Base-by-base conservation (phyloP, 2,329 filamentous ascomycete genomes). In the Cytospora paraplurivora region DNA sequence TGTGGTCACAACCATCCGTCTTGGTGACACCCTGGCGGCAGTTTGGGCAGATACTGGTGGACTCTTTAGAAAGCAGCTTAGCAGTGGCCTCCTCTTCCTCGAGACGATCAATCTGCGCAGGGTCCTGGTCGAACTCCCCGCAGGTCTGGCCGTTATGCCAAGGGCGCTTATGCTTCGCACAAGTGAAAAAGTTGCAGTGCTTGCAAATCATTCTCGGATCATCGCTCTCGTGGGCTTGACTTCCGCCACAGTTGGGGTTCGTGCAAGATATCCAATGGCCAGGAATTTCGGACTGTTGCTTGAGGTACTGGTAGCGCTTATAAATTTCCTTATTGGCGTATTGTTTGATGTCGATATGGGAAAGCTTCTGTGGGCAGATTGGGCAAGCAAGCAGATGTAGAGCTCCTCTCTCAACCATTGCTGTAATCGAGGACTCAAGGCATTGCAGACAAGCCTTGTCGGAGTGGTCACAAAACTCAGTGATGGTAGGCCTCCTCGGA, bases 231-330 rank as follows among this genome's bases (percentile, higher is more conserved):
- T 63, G 64, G 4, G 62, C 50, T 32, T 66, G 64, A 10, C 64
- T 63, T 27, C 56, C 61, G 3, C 64, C 64, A 35, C 64, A 66
- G 2, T 17, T 38, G 19, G 64, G 53, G 19, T 60, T 63, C 13
- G 57, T 66, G n/a, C 64, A 66, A 15, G 64, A 66, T 19, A 66
- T 66, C 15, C 56, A 66, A 41, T 66, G 64, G n/a, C 64, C 57
- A 0, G 64, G 61, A 11, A 63, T 66, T 53, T 61, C 44, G 27
- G 64, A 63, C 53, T 66, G 61, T 34, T 57, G 38, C 34, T 64
- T 64, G 4, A 66, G 62, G 47, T 63, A 61, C 7, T 37, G 17
- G 54, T 66, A 66, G 11, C 61, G 61, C 41, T 58, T 8, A 41
- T 64, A 64, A 37, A 64, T 38, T 7, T 38, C n/a, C 1, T 34